phyloP scores from a whole-genome alignment of 2,329 filamentous ascomycete genomes.

The Pyricularia pennisetigena region DNA sequence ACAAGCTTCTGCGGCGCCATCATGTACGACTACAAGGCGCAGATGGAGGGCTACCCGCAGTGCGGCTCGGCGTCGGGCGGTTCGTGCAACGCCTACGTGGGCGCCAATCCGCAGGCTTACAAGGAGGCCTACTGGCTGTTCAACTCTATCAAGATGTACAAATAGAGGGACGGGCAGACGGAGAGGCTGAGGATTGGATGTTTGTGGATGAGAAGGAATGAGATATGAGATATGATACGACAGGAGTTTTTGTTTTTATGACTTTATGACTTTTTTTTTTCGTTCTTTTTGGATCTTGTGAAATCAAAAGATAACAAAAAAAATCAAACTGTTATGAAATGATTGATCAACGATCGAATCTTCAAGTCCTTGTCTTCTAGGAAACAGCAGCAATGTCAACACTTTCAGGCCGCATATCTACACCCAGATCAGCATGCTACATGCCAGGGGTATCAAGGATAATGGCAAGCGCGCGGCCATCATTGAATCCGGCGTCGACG shows the following conservation, averaged over 20 bases:
- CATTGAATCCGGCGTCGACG: conserved; percentile 10
- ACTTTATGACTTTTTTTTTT: neutral
- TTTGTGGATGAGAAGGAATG: neutral
- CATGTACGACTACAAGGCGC: conserved; percentile 44
- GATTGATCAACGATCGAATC: neutral
- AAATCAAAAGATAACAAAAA: too few relatives aligned
- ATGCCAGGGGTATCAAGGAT: conserved; percentile 9
- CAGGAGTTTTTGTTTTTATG: neutral
- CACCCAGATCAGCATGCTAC: conserved; percentile 11
- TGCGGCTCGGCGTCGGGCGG: conserved; percentile 11
- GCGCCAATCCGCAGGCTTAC: conserved; percentile 46
- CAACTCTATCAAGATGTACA: conserved; percentile 36
- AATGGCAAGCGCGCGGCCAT: conserved; percentile 10
- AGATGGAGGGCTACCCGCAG: conserved; percentile 10
- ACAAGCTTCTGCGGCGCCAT: conserved; percentile 19
- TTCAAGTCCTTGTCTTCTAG: neutral
- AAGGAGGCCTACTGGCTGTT: conserved; percentile 48
- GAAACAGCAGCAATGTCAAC: neutral
- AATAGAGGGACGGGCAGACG: neutral
- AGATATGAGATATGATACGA: neutral
- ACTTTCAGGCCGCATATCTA: conserved; percentile 9
- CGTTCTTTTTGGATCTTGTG: too few relatives aligned
- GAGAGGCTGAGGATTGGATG: too few relatives aligned
- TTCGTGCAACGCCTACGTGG: conserved; percentile 43
- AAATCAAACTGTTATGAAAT: neutral